These are phyloP conservation scores for Annona squamosa DNA, from an alignment of 164 flowering plant genomes.

Conservation along the genomic window DNA sequence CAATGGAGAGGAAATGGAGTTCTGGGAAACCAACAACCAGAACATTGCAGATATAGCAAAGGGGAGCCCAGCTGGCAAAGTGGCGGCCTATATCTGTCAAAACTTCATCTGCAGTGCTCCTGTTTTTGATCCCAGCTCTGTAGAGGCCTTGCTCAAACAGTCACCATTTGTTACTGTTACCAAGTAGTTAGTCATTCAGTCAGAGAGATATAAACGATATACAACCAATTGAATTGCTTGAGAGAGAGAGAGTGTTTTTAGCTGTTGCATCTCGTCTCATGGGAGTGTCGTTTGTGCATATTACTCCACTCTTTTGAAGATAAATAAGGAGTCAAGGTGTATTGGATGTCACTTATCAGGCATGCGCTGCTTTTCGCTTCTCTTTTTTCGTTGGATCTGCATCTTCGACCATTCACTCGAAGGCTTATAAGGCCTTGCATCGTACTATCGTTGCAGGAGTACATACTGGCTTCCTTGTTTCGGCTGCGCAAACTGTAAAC, in stretches of 20 bases:
- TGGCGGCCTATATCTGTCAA: slow-evolving; percentile 70
- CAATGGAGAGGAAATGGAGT: slow-evolving; percentile 49
- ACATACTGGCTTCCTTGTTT: no score
- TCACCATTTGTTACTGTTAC: background rate
- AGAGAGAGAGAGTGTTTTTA: background rate
- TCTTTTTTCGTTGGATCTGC: no score
- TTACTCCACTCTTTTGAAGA: no score
- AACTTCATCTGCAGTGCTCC: slow-evolving; percentile 83
- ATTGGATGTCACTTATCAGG: no score
- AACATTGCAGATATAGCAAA: slow-evolving; percentile 59
- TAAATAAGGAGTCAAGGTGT: no score
- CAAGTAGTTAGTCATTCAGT: background rate
- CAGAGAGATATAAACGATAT: background rate
- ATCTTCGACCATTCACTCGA: no score
- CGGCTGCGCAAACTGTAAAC: no score
- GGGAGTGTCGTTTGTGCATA: no score
- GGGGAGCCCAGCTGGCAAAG: slow-evolving; percentile 36
- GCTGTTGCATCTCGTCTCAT: no score
- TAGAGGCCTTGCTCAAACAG: slow-evolving; percentile 35
- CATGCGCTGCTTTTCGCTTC: no score
- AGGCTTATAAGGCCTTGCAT: no score
- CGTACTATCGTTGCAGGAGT: no score
- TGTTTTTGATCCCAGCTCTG: slow-evolving; percentile 36
- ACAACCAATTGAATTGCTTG: background rate
- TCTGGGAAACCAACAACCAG: slow-evolving; percentile 64